Evolutionary conservation across 345 rosid species (phyloP), one percentile per base, ranked within the genome.

Genomic region (Salix exigua): DNA sequence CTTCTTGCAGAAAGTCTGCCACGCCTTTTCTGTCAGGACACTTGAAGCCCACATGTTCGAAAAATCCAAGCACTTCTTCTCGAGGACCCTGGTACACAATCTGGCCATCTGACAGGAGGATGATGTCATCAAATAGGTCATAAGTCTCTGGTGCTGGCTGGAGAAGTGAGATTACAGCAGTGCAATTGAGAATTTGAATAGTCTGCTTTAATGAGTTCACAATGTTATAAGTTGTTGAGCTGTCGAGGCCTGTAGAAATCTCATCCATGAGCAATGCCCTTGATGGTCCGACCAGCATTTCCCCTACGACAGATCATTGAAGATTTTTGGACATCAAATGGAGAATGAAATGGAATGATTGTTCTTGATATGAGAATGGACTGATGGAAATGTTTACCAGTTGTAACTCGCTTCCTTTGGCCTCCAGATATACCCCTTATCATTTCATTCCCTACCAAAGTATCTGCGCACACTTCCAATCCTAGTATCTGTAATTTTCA

Each of bases 1-100:
- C 97, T 83, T 92, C 97, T 70, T 92, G 97, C 71, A 92, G 80
- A 87, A 89, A 92, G 78, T 91, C 97, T 50, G 96, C 96, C 13
- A 80, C 83, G 4, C 89, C 96, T 87, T 92, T 92, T 82, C 97
- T 86, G 71, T 83, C 83, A 28, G 95, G 95, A 81, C 97, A 92
- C 68, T 75, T 85, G 81, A 92, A 91, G 64, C 97, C 96, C 91
- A 87, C 79, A 6, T 78, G 74, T 61, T 87, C 88, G 17, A 91
- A 92, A 67, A 92, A 92, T 0, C 76, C 86, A 2, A 90, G 86
- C 17, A 88, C 85, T 17, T 85, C 48, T 72, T 89, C 91, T 1
- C 92, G 86, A 6, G 91, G 91, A 33, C 94, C 97, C 37, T 92
- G 97, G 83, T 89, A 92, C 50, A 90, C 83, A 7, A 92, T 84